Evolutionary conservation across 1,139 yeast species (phyloP).

Genomic region (Candida frijolesensis): DNA sequence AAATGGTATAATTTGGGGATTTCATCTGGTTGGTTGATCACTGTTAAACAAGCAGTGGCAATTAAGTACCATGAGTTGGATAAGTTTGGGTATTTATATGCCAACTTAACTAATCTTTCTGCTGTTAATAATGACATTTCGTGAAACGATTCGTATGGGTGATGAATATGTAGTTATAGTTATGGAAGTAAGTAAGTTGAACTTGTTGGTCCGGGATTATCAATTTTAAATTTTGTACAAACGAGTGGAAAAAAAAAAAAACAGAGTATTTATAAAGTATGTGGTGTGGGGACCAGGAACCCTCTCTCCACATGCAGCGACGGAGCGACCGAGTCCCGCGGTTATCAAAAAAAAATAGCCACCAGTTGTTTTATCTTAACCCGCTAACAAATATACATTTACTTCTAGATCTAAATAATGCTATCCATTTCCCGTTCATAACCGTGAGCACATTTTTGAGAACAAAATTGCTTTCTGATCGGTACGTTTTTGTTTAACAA

Average conservation of each 20-base stretch:
- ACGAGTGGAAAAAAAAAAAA: no score
- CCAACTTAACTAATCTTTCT: conserved; percentile 61
- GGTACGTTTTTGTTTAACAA: conserved; percentile 42
- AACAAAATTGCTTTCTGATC: conserved; percentile 41
- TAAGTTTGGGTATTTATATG: conserved; percentile 50
- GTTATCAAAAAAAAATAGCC: no score
- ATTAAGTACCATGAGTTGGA: conserved; percentile 65
- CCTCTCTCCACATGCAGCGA: background rate
- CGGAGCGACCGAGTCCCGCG: no score
- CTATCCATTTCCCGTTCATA: conserved; percentile 19
- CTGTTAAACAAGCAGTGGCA: conserved; percentile 82
- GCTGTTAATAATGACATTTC: conserved; percentile 48
- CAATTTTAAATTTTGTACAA: no score
- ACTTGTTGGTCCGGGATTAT: background rate
- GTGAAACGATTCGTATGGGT: no score
- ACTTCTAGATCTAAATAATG: background rate
- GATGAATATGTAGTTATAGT: background rate
- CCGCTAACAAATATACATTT: no score
- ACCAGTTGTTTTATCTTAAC: no score
- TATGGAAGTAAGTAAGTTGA: background rate
- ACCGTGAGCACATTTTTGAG: conserved; percentile 36
- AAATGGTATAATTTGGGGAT: conserved; percentile 75
- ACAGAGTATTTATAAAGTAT: no score
- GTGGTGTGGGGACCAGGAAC: background rate
- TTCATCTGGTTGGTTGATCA: conserved; percentile 80